Evolutionary conservation across 768 basidiomycete genomes (phyloP).

Genomic region (Leccinum arenicola): DNA sequence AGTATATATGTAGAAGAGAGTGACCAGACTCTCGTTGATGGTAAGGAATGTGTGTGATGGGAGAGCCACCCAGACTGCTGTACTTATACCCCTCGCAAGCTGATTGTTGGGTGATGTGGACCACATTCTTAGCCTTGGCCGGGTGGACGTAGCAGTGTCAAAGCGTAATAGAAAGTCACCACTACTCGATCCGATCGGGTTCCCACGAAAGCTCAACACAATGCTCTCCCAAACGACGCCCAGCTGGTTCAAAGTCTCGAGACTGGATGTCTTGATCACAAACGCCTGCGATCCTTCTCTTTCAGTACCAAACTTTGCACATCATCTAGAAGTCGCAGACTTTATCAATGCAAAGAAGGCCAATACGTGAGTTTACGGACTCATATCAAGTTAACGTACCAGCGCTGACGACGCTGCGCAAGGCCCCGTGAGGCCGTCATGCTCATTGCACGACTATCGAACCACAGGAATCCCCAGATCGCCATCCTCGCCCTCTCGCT

Average conservation of each 20-base stretch:
- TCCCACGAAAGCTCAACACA: too few species aligned
- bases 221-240: too few species aligned
- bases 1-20: constrained; percentile 5
- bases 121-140: neutral
- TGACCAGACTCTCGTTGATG: constrained; percentile 17
- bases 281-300: constrained; percentile 85
- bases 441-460: constrained; percentile 77
- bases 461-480: constrained; percentile 91
- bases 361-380: constrained; percentile 65
- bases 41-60: neutral
- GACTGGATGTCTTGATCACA: constrained; percentile 68
- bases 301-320: constrained; percentile 86
- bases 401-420: neutral
- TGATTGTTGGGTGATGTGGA: neutral
- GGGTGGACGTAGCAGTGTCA: neutral
- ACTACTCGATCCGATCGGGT: too few species aligned
- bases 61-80: neutral
- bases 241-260: constrained; percentile 52
- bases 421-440: constrained; percentile 93
- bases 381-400: neutral
- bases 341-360: constrained; percentile 94
- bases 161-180: neutral
- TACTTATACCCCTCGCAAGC: constrained; percentile 13
- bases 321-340: constrained; percentile 92
- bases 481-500: constrained; percentile 82